A percentile compares a stretch with the other conserved stretches of the same genome.
Conservation (phyloP, 331 rosid species). For the Cydonia oblonga region DNA sequence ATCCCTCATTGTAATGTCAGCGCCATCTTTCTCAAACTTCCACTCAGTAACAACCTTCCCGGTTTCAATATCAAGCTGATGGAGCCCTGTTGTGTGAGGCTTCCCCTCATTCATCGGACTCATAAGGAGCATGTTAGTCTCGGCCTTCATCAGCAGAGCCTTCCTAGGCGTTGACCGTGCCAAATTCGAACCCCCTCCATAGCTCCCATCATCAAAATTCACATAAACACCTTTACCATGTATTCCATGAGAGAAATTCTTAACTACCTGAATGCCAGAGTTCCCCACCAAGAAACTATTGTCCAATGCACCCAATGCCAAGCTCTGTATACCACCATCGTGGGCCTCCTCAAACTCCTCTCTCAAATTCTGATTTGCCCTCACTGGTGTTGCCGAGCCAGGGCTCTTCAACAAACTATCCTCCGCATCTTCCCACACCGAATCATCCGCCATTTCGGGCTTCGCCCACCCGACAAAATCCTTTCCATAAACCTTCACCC, state of each 20-base stretch:
- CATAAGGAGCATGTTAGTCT: conserved; percentile 95
- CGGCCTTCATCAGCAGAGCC: conserved; percentile 88
- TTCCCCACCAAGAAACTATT: conserved; percentile 87
- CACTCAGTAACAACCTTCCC: conserved; percentile 90
- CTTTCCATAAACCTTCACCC: conserved; percentile 78
- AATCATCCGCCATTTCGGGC: conserved; percentile 81
- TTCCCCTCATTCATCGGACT: conserved; percentile 67
- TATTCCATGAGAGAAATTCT: conserved; percentile 73
- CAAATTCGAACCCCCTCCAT: conserved; percentile 16
- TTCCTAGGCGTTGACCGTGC: conserved; percentile 59
- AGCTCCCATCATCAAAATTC: conserved; percentile 44
- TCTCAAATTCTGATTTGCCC: conserved; percentile 48
- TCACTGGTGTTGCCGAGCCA: conserved; percentile 35
- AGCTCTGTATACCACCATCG: conserved; percentile 77
- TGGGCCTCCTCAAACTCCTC: conserved; percentile 93
- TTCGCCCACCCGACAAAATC: conserved; percentile 87
- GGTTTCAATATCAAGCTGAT: conserved; percentile 86
- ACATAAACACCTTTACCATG: conserved; percentile 93
- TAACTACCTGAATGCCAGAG: conserved; percentile 80
- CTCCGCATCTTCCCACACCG: conserved; percentile 96
- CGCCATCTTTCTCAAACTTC: conserved; percentile 89
- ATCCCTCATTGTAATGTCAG: conserved; percentile 89
- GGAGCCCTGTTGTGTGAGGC: conserved; percentile 71
- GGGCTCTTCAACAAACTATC: conserved; percentile 61
- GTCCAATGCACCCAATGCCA: conserved; percentile 94